Percentiles rank a stretch among this genome's conserved stretches.
phyloP scores from a whole-genome alignment of 73 alveolate genomes.

The Paramecium bursaria region DNA sequence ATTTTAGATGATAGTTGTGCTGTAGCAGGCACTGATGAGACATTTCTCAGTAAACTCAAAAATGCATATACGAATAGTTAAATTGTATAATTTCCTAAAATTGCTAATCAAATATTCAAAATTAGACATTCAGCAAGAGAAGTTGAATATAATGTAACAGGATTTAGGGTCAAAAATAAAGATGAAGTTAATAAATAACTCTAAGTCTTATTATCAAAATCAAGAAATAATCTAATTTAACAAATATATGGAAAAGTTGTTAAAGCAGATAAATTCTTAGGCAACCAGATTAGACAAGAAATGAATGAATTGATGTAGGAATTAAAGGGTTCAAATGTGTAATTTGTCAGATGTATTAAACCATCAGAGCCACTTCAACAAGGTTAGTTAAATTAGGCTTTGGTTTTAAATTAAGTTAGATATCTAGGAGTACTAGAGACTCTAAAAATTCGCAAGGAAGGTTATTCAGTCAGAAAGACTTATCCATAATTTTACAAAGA shows the following conservation, averaged over 20 bases:
- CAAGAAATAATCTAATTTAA: constrained; percentile 5
- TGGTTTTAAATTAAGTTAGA: constrained; percentile 21
- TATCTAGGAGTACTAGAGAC: constrained; percentile 50
- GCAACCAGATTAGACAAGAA: constrained; percentile 21
- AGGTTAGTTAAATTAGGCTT: background rate
- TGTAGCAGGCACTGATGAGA: constrained; percentile 64
- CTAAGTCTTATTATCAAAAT: constrained; percentile 32
- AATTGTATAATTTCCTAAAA: constrained; percentile 46
- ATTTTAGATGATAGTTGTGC: constrained; percentile 71
- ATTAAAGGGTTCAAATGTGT: constrained; percentile 22
- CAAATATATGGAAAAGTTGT: constrained; percentile 37
- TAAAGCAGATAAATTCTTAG: constrained; percentile 15
- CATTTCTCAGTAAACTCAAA: constrained; percentile 38
- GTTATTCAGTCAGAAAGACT: constrained; percentile 55
- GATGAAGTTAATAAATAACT: constrained; percentile 79
- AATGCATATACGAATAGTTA: constrained; percentile 66
- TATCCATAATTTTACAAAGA: constrained; percentile 25
- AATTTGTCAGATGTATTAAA: constrained; percentile 65
- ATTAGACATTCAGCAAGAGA: constrained; percentile 87
- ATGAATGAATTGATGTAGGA: constrained; percentile 48
- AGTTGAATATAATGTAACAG: constrained; percentile 84
- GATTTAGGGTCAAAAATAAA: constrained; percentile 90
- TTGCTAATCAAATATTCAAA: constrained; percentile 70
- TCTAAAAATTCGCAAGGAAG: constrained; percentile 45
- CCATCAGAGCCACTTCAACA: constrained; percentile 39